These are phyloP conservation scores for Verticillium nubilum DNA, from an alignment of 2,329 filamentous ascomycete genomes.

Conservation along the genomic window DNA sequence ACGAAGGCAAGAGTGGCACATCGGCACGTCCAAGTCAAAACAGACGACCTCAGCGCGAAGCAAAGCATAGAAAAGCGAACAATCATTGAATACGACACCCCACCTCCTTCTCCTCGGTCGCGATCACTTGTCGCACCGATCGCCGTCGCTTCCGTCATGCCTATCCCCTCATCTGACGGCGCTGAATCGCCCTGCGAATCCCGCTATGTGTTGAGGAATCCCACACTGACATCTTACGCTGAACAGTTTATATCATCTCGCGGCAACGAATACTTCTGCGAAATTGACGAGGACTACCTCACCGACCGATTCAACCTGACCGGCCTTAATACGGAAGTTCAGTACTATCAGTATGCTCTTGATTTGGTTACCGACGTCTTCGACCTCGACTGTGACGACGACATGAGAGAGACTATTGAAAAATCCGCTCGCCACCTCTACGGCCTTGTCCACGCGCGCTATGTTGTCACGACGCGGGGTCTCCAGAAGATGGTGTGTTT, in stretches of 20 bases:
- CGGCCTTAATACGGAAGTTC: conserved; percentile 92
- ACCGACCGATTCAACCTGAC: conserved; percentile 98
- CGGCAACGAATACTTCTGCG: conserved; percentile 99
- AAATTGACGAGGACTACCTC: conserved; percentile 98
- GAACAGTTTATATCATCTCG: conserved; percentile 90
- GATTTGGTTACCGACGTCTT: conserved; percentile 98
- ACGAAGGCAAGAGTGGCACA: too few species aligned
- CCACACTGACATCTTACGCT: neutral
- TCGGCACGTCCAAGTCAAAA: neutral
- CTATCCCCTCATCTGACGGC: neutral
- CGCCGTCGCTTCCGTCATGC: neutral
- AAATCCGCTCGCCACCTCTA: conserved; percentile 95
- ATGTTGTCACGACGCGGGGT: conserved; percentile 92
- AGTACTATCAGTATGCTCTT: conserved; percentile 98
- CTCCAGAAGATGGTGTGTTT: conserved; percentile 84
- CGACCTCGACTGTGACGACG: conserved; percentile 96
- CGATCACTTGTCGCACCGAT: neutral
- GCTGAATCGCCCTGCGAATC: neutral
- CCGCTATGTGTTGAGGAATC: neutral
- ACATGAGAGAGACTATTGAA: conserved; percentile 96
- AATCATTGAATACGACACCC: too few species aligned
- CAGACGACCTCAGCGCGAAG: neutral
- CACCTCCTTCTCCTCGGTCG: neutral
- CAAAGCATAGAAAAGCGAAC: too few species aligned
- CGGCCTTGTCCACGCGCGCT: conserved; percentile 90